Evolutionary conservation across 179 eudicot genomes (phyloP).

Genomic region (Spergularia azorica): DNA sequence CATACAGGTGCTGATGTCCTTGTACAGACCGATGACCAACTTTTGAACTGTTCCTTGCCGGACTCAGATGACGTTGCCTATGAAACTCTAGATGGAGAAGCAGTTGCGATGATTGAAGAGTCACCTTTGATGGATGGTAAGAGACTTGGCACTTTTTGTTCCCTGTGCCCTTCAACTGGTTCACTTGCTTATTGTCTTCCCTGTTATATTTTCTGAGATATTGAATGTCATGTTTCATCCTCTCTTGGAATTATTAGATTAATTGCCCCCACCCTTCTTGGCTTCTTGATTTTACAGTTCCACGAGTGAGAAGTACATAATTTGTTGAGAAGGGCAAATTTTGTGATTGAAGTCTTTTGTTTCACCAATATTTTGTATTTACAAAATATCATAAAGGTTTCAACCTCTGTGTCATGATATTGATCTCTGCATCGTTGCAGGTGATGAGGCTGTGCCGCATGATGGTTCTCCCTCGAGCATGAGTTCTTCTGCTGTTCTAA

Average conservation of each 20-base stretch:
- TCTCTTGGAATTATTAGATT: background rate
- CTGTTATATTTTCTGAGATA: background rate
- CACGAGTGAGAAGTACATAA: background rate
- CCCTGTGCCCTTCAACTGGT: background rate
- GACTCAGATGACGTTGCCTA: conserved; percentile 53
- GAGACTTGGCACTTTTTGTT: background rate
- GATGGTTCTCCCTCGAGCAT: conserved; percentile 13
- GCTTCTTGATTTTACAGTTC: background rate
- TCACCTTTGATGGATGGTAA: conserved; percentile 38
- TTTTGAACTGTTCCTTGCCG: conserved; percentile 41
- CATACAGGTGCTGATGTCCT: conserved; percentile 37
- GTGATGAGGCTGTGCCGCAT: conserved; percentile 48
- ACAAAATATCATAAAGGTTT: background rate
- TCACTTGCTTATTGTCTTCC: background rate
- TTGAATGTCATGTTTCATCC: background rate
- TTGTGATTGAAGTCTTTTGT: background rate
- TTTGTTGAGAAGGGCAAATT: background rate
- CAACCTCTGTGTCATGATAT: conserved; percentile 1
- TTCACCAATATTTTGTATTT: background rate
- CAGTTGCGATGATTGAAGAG: conserved; percentile 67
- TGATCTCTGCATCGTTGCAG: conserved; percentile 28
- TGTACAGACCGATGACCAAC: conserved; percentile 53
- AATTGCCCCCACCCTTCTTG: background rate
- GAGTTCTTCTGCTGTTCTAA: conserved; percentile 35
- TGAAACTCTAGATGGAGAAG: conserved; percentile 67